Conservation (phyloP, 2,329 filamentous ascomycete genomes). For the Coniochaeta pulveracea region DNA sequence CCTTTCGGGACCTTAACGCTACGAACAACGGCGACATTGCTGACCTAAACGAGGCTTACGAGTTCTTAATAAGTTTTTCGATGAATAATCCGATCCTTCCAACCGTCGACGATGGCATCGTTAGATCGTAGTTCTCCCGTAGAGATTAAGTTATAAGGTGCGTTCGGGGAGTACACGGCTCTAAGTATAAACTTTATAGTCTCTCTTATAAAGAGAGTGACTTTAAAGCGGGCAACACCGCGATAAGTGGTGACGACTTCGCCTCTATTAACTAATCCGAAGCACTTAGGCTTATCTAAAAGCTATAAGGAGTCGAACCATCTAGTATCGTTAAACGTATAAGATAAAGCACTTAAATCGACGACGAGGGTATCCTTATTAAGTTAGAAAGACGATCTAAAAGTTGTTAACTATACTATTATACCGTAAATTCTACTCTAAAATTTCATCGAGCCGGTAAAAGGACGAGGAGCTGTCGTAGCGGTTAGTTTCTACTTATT, state of each 20-base stretch:
- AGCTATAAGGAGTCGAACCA: background rate
- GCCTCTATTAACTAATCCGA: background rate
- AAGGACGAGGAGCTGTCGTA: background rate
- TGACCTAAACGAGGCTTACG: background rate
- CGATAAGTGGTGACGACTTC: background rate
- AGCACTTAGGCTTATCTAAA: background rate
- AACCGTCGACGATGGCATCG: background rate
- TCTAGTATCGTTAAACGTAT: background rate
- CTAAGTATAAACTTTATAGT: background rate
- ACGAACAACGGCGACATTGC: background rate
- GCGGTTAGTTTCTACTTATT: background rate
- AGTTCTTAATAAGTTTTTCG: background rate
- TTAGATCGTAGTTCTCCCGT: background rate
- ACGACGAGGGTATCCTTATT: background rate
- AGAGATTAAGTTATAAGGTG: background rate
- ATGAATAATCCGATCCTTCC: background rate
- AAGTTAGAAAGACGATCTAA: background rate
- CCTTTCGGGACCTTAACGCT: background rate
- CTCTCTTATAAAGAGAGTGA: background rate
- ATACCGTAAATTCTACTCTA: background rate
- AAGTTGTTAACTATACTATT: background rate
- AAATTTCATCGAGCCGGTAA: background rate
- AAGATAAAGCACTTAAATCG: background rate
- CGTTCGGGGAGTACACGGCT: background rate
- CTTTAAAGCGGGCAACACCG: background rate